These are phyloP conservation scores for Dichotomopilus funicola DNA, from an alignment of 2,329 filamentous ascomycete genomes.

Conservation along the genomic window DNA sequence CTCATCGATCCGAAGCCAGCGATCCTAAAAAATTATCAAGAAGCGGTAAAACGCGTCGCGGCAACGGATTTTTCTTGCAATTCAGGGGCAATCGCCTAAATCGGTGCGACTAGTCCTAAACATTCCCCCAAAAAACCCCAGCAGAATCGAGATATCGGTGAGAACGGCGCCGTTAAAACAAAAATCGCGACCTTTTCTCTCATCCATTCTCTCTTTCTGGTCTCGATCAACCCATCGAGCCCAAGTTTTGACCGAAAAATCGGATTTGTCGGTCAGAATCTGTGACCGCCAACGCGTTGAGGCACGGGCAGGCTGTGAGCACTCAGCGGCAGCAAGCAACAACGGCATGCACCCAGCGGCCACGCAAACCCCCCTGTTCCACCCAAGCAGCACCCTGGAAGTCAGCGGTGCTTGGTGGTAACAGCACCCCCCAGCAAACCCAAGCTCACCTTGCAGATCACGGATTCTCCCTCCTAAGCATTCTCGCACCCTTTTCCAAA, in stretches of 20 bases:
- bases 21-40: not conserved
- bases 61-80: not conserved
- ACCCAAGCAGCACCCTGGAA: too few species aligned
- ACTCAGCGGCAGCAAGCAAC: not conserved
- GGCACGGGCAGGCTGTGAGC: conserved; percentile 8
- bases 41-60: conserved; percentile 4
- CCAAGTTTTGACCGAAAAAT: not conserved
- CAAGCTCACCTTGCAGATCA: conserved; percentile 10
- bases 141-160: not conserved
- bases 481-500: conserved; percentile 15
- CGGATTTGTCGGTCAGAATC: conserved; percentile 3
- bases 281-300: conserved; percentile 5
- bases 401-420: too few species aligned
- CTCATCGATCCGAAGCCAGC: too few species aligned
- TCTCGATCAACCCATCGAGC: not conserved
- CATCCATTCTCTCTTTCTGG: too few species aligned
- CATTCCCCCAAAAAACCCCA: not conserved
- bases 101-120: conserved; percentile 1
- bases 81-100: conserved; percentile 4
- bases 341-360: too few species aligned
- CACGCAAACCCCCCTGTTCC: too few species aligned
- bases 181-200: not conserved
- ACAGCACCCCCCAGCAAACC: conserved; percentile 22
- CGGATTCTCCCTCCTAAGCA: conserved; percentile 10
- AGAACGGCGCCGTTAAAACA: not conserved